These are phyloP conservation scores for Byssochlamys sp. DNA, from an alignment of 2,329 filamentous ascomycete genomes.

Conservation along the genomic window DNA sequence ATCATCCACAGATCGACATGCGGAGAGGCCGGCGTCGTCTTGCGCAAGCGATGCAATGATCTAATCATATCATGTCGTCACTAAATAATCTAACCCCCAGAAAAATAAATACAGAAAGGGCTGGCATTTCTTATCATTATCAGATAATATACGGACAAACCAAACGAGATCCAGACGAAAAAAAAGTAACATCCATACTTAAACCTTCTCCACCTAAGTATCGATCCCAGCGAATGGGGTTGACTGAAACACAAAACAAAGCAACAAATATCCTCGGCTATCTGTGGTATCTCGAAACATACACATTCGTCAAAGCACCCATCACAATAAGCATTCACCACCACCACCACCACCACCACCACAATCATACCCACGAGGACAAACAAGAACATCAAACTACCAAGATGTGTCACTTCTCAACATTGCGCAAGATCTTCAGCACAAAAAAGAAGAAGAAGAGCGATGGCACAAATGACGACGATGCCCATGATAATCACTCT, in stretches of 20 bases:
- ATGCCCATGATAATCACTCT: not conserved
- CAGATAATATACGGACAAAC: too few relatives aligned
- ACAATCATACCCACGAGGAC: not conserved
- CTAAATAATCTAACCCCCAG: too few relatives aligned
- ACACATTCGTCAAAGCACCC: not conserved
- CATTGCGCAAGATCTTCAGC: not conserved
- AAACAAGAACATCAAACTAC: not conserved
- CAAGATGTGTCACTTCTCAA: not conserved
- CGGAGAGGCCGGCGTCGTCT: not conserved
- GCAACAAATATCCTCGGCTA: not conserved
- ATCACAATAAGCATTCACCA: not conserved
- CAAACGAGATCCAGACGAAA: not conserved
- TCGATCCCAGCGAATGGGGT: not conserved
- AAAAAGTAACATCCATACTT: not conserved
- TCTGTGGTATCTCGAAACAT: not conserved
- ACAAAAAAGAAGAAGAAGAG: not conserved
- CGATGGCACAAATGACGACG: not conserved
- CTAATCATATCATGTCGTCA: not conserved
- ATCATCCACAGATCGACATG: not conserved
- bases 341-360: not conserved
- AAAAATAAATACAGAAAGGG: too few relatives aligned
- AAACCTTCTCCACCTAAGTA: not conserved
- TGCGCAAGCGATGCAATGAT: not conserved
- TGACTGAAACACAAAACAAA: not conserved
- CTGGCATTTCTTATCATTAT: too few relatives aligned